Evolutionary conservation across 768 basidiomycete species (phyloP).

Genomic region (Candolleomyces efflorescens): DNA sequence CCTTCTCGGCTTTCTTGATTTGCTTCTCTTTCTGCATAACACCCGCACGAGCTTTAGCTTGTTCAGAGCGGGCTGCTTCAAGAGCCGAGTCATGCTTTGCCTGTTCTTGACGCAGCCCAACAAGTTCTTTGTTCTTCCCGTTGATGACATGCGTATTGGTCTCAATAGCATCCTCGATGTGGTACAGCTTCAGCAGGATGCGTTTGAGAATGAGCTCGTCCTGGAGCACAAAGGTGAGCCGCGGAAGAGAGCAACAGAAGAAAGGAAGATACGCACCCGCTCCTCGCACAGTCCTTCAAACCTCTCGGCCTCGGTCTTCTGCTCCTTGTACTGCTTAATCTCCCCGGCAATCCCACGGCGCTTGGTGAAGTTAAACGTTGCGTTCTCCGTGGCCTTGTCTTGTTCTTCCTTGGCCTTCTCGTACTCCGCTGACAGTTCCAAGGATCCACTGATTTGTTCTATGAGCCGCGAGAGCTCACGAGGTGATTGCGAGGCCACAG

Average conservation of each 20-base stretch:
- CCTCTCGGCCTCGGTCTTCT: slow-evolving; percentile 87
- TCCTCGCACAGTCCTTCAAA: slow-evolving; percentile 78
- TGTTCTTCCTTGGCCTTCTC: slow-evolving; percentile 85
- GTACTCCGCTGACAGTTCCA: slow-evolving; percentile 86
- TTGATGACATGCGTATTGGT: slow-evolving; percentile 66
- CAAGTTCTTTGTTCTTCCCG: slow-evolving; percentile 67
- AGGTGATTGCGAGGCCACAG: slow-evolving; percentile 92
- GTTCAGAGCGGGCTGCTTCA: slow-evolving; percentile 69
- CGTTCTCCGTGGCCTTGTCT: slow-evolving; percentile 89
- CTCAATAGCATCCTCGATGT: slow-evolving; percentile 83
- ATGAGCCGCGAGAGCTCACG: slow-evolving; percentile 86
- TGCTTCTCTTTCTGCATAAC: slow-evolving; percentile 83
- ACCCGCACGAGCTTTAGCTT: slow-evolving; percentile 69
- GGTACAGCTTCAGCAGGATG: slow-evolving; percentile 83
- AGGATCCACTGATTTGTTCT: slow-evolving; percentile 93
- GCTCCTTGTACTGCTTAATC: slow-evolving; percentile 96
- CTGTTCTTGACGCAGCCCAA: slow-evolving; percentile 65
- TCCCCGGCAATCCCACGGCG: slow-evolving; percentile 91
- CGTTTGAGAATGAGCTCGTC: slow-evolving; percentile 81
- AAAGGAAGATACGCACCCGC: slow-evolving; percentile 42
- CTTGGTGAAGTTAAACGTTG: slow-evolving; percentile 93
- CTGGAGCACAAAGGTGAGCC: slow-evolving; percentile 28
- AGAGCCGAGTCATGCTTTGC: slow-evolving; percentile 65
- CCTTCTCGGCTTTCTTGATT: slow-evolving; percentile 89
- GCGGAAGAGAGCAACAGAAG: too few relatives aligned